These are phyloP conservation scores for Dryadomyces sulphureus DNA, from an alignment of 2,329 filamentous ascomycete genomes.

Conservation along the genomic window DNA sequence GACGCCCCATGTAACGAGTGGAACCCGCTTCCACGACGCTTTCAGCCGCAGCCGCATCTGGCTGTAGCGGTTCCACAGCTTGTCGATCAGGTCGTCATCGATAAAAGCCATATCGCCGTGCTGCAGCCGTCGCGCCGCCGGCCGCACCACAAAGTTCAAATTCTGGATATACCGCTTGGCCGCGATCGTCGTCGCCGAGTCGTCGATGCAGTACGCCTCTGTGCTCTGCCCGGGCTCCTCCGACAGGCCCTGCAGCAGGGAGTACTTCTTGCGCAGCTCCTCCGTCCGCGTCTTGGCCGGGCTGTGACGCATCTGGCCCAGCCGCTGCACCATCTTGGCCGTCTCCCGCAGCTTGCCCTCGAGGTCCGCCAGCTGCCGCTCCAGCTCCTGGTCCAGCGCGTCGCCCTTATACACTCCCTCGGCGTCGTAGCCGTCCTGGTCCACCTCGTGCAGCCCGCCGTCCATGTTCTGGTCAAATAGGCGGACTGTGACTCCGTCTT, in stretches of 20 bases:
- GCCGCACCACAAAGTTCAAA: constrained; percentile 17
- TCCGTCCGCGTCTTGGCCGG: constrained; percentile 4
- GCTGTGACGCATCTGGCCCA: constrained; percentile 12
- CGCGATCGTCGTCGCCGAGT: constrained; percentile 14
- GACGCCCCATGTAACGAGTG: constrained; percentile 44
- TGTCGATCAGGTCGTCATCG: constrained; percentile 14
- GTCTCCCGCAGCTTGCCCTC: constrained; percentile 19
- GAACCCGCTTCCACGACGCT: constrained; percentile 37
- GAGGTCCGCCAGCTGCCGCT: constrained; percentile 20
- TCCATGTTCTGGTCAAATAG: constrained; percentile 33
- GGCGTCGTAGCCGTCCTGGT: constrained; percentile 20
- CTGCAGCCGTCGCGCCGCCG: constrained; percentile 20
- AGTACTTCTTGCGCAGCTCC: constrained; percentile 5
- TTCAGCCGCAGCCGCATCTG: constrained; percentile 28
- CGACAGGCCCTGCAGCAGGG: constrained; percentile 5
- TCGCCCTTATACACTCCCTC: constrained; percentile 18
- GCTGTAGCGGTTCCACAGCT: constrained; percentile 35
- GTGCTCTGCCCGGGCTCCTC: not conserved
- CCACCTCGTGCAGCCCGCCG: constrained; percentile 23
- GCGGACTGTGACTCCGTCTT: constrained; percentile 20
- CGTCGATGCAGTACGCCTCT: not conserved
- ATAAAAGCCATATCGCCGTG: constrained; percentile 9
- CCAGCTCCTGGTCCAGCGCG: constrained; percentile 23
- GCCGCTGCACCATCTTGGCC: constrained; percentile 12
- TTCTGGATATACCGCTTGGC: constrained; percentile 11